These are phyloP conservation scores for Oenanthe javanica DNA, from an alignment of 140 eudicot species.

Conservation along the genomic window DNA sequence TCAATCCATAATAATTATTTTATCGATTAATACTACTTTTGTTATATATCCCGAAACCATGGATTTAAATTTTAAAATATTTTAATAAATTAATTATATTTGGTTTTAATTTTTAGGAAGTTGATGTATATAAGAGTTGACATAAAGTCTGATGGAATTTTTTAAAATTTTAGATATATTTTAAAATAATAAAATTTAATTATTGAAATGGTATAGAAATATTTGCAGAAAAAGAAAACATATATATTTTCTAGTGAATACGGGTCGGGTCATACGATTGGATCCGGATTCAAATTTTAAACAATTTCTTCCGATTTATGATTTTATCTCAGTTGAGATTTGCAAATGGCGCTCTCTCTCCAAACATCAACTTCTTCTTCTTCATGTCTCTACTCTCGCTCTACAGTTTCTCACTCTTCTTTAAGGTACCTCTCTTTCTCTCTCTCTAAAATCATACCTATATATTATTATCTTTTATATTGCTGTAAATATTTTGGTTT, in stretches of 20 bases:
- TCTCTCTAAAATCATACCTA: background rate
- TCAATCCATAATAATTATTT: no score
- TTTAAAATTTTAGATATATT: no score
- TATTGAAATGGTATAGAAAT: no score
- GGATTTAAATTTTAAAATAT: no score
- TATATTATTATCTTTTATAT: background rate
- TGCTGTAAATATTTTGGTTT: background rate
- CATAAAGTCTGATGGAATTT: no score
- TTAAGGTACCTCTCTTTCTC: constrained; percentile 33
- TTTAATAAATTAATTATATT: no score
- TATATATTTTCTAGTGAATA: background rate
- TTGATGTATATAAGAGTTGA: no score
- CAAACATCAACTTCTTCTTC: constrained; percentile 30
- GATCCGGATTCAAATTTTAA: background rate
- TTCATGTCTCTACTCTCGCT: constrained; percentile 33
- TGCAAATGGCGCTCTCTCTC: constrained; percentile 49
- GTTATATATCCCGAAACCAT: no score
- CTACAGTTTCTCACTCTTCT: constrained; percentile 33
- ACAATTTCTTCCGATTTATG: background rate
- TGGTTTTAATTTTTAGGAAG: no score
- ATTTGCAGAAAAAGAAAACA: no score
- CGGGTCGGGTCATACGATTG: background rate
- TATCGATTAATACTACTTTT: no score
- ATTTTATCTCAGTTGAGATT: background rate
- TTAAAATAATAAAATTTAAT: no score